phyloP scores from a whole-genome alignment of 768 basidiomycete genomes.

The Suillus sp. region DNA sequence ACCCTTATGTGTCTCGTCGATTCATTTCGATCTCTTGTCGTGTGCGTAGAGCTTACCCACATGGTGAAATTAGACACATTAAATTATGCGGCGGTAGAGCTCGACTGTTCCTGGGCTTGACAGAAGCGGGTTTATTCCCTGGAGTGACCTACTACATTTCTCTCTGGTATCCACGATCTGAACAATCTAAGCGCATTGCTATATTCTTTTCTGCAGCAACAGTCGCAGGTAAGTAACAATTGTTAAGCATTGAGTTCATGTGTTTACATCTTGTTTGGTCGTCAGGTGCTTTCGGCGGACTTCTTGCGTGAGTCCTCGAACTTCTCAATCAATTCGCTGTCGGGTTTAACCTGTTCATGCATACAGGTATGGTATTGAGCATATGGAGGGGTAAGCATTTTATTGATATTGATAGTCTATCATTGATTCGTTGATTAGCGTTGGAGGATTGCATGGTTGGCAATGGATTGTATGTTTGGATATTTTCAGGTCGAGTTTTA shows the following conservation, averaged over 20 bases:
- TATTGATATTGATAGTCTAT: not conserved
- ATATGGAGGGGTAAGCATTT: slow-evolving; percentile 34
- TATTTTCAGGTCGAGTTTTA: not conserved
- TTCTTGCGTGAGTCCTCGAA: slow-evolving; percentile 42
- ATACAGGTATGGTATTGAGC: slow-evolving; percentile 37
- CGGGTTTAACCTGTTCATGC: not conserved
- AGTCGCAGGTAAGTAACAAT: slow-evolving; percentile 41
- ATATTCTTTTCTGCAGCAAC: slow-evolving; percentile 68
- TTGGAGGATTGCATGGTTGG: slow-evolving; percentile 38
- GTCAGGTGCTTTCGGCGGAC: slow-evolving; percentile 47
- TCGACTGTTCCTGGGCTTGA: slow-evolving; percentile 47
- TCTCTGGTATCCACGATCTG: slow-evolving; percentile 60
- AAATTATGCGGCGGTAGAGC: slow-evolving; percentile 26
- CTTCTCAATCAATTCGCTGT: not conserved
- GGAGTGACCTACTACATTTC: slow-evolving; percentile 50
- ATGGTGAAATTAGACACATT: not conserved
- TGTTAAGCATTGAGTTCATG: not conserved
- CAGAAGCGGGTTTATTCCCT: slow-evolving; percentile 49
- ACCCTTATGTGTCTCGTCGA: slow-evolving; percentile 42
- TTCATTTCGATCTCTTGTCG: slow-evolving; percentile 31
- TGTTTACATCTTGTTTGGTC: not conserved
- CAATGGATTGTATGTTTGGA: slow-evolving; percentile 38
- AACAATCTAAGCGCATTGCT: slow-evolving; percentile 59
- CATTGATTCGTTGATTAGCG: not conserved
- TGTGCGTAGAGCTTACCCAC: slow-evolving; percentile 26